Percentiles rank a stretch among this genome's conserved stretches.
These are phyloP conservation scores for Scenedesmus sp. DNA, from an alignment of 163 green algal genomes.

Conservation along the genomic window DNA sequence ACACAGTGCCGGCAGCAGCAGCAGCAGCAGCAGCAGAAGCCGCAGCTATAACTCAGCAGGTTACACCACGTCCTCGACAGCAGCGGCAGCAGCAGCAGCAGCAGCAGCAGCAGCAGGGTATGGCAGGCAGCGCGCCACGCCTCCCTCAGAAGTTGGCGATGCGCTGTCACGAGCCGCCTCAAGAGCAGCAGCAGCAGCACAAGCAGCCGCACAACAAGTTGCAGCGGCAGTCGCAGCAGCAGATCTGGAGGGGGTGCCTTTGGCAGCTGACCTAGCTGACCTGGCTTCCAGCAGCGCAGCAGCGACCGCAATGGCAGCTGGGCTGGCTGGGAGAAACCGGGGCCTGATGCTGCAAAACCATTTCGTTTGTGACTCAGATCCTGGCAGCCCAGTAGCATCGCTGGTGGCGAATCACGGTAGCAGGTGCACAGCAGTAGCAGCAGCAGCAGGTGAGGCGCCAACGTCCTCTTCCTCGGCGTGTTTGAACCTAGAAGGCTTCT, in stretches of 20 bases:
- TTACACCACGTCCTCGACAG: too few relatives aligned
- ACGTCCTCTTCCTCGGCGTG: background rate
- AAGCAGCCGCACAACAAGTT: background rate
- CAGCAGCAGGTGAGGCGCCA: background rate
- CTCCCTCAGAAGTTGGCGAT: background rate
- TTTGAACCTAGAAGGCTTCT: background rate
- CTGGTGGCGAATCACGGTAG: background rate
- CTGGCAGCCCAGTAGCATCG: background rate
- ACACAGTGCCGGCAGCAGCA: background rate
- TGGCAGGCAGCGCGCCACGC: background rate
- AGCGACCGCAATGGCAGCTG: background rate
- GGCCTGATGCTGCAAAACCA: background rate
- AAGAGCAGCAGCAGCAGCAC: constrained; percentile 13
- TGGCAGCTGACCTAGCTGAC: background rate
- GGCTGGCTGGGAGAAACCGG: background rate
- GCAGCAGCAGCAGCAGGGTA: background rate
- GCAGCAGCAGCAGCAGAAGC: constrained; percentile 7
- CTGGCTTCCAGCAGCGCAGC: background rate
- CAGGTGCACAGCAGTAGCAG: constrained; percentile 15
- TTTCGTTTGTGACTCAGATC: background rate
- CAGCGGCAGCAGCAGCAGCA: constrained; percentile 16
- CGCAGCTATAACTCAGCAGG: background rate
- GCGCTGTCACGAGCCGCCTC: background rate
- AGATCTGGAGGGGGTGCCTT: background rate
- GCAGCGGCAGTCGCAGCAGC: background rate